Evolutionary conservation across 2,329 filamentous ascomycete species (phyloP), one percentile per base, ranked within the genome.

Genomic region (Aspergillus latus): DNA sequence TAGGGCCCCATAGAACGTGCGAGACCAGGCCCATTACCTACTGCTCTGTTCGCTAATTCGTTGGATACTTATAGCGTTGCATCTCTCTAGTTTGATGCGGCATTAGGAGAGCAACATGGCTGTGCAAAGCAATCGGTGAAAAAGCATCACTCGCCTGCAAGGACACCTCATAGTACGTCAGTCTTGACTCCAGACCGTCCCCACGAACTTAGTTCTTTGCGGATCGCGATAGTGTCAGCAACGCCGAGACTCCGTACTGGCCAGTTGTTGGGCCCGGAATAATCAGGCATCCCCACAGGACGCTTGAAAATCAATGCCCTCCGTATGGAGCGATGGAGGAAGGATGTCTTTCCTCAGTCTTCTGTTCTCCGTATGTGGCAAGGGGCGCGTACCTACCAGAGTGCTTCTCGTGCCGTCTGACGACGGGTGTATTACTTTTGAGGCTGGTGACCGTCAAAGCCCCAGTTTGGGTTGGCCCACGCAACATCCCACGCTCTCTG

Each of bases 161-260:
- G 57, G 56, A 58, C 56, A 59, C 54, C 61, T 62, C 58, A 59
- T 56, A 55, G 57, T 64, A 62, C 62, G 60, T 64, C 62, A 64
- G 56, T 58, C 48, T 54, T 51, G 58, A 59, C 54, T 56, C 49
- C 58, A 56, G 59, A 52, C 58, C 48, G 54, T 62, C 59, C 58
- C 52, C 56, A 46, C 52, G 30, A 44, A 58, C 52, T 52, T 58
- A 57, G 56, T 55, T 43, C 56, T 59, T 48, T 13, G 40, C n/a
- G 34, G 34, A 37, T 37, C 34, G 34, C 50, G 43, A 57, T 58
- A 54, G 58, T 56, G 52, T 54, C 52, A 60, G 55, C 53, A 40
- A 53, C 49, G 49, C 58, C 52, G 49, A 56, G 52, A 29, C 48
- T 36, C 26, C 29, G 32, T 37, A 54, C 58, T 52, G 61, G 52